Conservation (phyloP, 176 grass and related monocot species). For the Aegilops tauschii region DNA sequence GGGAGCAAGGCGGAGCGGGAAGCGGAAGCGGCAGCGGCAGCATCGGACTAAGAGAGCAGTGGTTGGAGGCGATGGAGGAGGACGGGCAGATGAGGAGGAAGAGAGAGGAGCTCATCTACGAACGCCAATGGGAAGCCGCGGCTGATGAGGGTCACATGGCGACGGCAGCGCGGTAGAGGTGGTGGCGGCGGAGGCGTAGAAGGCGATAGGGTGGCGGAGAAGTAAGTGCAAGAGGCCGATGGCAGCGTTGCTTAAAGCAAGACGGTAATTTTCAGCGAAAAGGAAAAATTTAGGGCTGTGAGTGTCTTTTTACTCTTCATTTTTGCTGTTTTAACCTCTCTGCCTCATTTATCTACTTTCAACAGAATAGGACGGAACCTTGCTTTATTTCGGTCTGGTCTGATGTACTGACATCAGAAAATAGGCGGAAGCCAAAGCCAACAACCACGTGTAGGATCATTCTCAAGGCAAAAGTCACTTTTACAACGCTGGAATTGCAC, state of each 20-base stretch:
- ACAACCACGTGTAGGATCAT: too few relatives aligned
- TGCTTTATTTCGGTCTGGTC: too few relatives aligned
- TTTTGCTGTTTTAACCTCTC: too few relatives aligned
- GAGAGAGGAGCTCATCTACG: conserved; percentile 56
- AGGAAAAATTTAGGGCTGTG: background rate
- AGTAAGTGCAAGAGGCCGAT: conserved; percentile 29
- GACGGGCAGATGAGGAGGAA: conserved; percentile 50
- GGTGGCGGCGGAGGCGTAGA: background rate
- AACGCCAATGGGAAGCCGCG: conserved; percentile 42
- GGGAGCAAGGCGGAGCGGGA: background rate
- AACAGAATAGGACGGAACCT: too few relatives aligned
- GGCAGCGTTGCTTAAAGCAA: background rate
- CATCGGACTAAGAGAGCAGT: conserved; percentile 12
- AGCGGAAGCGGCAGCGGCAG: background rate
- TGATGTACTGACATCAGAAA: too few relatives aligned
- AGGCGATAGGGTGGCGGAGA: background rate
- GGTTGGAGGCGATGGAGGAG: background rate
- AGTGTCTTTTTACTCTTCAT: too few relatives aligned
- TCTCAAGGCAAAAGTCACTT: too few relatives aligned
- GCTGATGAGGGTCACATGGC: conserved; percentile 33
- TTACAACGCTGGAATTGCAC: too few relatives aligned
- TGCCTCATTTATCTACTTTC: too few relatives aligned
- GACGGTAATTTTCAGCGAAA: background rate
- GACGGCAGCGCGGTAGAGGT: background rate
- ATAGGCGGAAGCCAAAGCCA: too few relatives aligned